Evolutionary conservation across 78 protist genomes (phyloP).

Genomic region (Thecamonas trahens): DNA sequence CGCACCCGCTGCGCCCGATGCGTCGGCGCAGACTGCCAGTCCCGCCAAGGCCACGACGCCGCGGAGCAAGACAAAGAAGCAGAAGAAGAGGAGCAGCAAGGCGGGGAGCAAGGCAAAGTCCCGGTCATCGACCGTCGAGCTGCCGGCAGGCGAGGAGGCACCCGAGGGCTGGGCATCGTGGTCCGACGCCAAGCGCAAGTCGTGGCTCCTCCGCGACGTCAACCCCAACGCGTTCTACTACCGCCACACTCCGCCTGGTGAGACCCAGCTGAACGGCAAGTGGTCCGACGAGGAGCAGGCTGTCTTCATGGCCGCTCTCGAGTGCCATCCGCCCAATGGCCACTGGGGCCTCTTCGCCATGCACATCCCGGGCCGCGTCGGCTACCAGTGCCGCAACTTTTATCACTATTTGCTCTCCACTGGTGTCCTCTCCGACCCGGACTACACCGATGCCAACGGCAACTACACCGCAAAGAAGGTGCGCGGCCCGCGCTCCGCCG

Average conservation of each 20-base stretch:
- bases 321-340: not conserved
- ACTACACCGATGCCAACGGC: not conserved
- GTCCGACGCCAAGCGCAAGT: not conserved
- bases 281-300: constrained; percentile 6
- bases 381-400: constrained; percentile 11
- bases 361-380: constrained; percentile 4
- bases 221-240: constrained; percentile 18
- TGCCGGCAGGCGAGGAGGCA: too few species aligned
- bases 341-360: constrained; percentile 13
- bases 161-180: too few species aligned
- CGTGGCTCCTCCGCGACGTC: not conserved
- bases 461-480: not conserved
- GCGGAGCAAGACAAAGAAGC: too few species aligned
- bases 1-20: too few species aligned
- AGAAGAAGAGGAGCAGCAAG: too few species aligned
- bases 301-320: not conserved
- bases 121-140: too few species aligned
- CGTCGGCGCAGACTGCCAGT: too few species aligned
- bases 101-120: too few species aligned
- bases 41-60: too few species aligned
- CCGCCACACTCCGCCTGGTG: not conserved
- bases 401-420: not conserved
- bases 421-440: not conserved
- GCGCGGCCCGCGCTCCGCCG: too few species aligned
- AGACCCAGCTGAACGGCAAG: not conserved